Base-by-base conservation (phyloP, 495 filamentous ascomycete species). In the Penicillium crystallinum region DNA sequence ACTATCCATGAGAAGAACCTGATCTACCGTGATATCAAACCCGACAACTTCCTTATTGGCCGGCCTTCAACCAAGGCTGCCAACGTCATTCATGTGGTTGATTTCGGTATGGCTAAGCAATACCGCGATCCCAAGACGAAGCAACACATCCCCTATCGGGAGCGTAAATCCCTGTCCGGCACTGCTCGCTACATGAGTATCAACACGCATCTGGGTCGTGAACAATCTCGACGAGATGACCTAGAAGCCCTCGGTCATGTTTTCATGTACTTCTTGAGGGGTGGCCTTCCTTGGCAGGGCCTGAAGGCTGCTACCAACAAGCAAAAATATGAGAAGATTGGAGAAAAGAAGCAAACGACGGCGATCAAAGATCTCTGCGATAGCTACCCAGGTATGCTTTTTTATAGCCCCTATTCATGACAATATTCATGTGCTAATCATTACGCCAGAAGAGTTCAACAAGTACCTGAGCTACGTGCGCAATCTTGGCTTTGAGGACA, bases 271-370 rank as follows among this genome's bases (percentile, higher is more conserved):
- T 99, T 99, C 76, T 76, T 99, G 55, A 78, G 95, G 42, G 93
- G 93, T 52, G 95, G 95, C 46, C 79, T 99, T 52, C 93, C 93
- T 17, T 99, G 93, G 93, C 93, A 99, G 74, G 93, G 93, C 44
- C 76, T 99, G 62, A 97, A 97, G 77, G 93, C 93, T 68, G 95
- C 95, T 15, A 99, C 93, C 53, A 99, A 99, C 77, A 99, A 99
- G 81, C 93, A 99, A 67, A 99, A 99, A 75, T 99, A 99, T 59
- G 93, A 99, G 74, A 97, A 97, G 77, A 99, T 99, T 70, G 93
- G 93, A 27, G 95, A 99, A 75, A 97, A 97, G 87, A 99, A 99
- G 75, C 93, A 97, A 74, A 96, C 92, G 0, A 97, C 93, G 21
- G 80, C 82, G 0, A 92, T 99, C 79, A 95, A 96, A 71, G 95